Evolutionary conservation across 192 early-diverging fungal species (phyloP), one percentile per base, ranked within the genome.

Genomic region (Mortierella claussenii): DNA sequence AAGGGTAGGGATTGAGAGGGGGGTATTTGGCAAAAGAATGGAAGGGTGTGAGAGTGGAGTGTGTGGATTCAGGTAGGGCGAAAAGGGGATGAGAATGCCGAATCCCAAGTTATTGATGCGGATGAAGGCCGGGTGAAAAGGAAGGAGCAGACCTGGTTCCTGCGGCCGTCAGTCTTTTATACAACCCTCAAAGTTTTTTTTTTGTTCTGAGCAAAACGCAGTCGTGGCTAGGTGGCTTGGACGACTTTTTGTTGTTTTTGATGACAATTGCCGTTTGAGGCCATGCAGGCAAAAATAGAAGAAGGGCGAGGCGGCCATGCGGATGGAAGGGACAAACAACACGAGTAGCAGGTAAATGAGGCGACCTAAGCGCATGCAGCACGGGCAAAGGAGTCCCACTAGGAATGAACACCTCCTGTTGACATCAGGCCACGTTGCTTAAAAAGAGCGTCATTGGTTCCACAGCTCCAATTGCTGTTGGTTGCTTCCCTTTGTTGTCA

Each of bases 131-230:
- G 40, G 44, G 49, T 52, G 56, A 54, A 40, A 60, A 48, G 71
- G 71, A 75, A 66, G 44, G 60, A 71, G 44, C 60, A 62, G 43
- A 63, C 33, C n/a, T n/a, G 34, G 42, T 28, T 24, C 69, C 34
- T 17, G 7, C 9, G 27, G 5, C 26, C 4, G 28, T 30, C 2
- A 1, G 7, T 9, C 50, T 53, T 53, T 32, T 32, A 53, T 53
- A 53, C 4, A n/a, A n/a, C n/a, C n/a, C n/a, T 53, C 4, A 18
- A 28, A 31, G 20, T 58, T 42, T 42, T 58, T 58, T 58, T 46
- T 17, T 45, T 30, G 18, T 34, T 12, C 24, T 30, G 40, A 40
- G 37, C n/a, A n/a, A n/a, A n/a, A n/a, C n/a, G n/a, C n/a, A n/a
- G 37, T 40, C 37, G 13, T 13, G 13, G 13, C 37, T n/a, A n/a